Base-by-base conservation (phyloP, 805 yeast species). In the Hanseniaspora lindneri region DNA sequence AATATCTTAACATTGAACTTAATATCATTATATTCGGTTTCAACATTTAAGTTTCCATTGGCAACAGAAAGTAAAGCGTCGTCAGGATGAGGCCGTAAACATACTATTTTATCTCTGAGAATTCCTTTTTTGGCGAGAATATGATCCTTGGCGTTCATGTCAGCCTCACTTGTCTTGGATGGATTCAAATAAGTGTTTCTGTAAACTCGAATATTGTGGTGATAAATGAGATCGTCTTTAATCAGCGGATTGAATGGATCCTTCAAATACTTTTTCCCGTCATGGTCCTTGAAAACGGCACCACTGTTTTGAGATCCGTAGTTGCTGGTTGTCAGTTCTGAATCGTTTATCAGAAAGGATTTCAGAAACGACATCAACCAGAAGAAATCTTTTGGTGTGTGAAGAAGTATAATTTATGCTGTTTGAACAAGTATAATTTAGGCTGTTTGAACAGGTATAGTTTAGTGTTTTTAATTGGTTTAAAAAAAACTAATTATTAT, bases 141-240 rank as follows among this genome's bases (percentile, higher is more conserved):
- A 3, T 14, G 25, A 16, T 43, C 47, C 14, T 35, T 43, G n/a
- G 36, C 32, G 10, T 35, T 29, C 10, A 14, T 21, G n/a, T 41
- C 39, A 8, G 28, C n/a, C 8, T 35, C 29, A 6, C 6, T 10
- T 13, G 20, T 28, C 17, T 20, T 27, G 14, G n/a, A 43, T 3
- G 7, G 20, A 11, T 29, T 39, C 5, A 46, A 25, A 2, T 20
- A 21, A 8, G 33, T 20, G 2, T 32, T 20, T 16, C 9, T 25
- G 28, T 46, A 46, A 4, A 46, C 36, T 13, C 49, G n/a, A 8
- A 32, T 46, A 19, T 46, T 46, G 21, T 39, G 43, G 14, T 46
- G 49, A 14, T 24, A 30, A 17, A 30, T 16, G 6, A 46, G 25
- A 16, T 46, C 49, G 32, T 46, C 43, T 16, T 46, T 46, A 17